A percentile compares a stretch with the other conserved stretches of the same genome.
Conservation (phyloP, 257 asterid genomes). For the Penstemon davidsonii region DNA sequence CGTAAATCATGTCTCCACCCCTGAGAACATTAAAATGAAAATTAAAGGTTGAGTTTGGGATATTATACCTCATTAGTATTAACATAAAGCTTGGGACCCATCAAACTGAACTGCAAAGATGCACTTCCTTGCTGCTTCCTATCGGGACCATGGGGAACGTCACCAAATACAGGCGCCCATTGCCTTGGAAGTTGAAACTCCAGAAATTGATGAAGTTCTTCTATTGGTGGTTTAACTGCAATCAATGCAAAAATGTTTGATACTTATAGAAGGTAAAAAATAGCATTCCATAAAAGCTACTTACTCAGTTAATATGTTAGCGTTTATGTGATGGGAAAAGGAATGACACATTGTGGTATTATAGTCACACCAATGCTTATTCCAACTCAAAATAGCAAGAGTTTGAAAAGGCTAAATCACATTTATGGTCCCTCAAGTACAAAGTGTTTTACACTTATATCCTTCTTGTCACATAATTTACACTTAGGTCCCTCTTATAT, state of each 20-base stretch:
- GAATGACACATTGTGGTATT: conserved; percentile 9
- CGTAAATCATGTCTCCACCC: no score
- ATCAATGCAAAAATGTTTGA: conserved; percentile 17
- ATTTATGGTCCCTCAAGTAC: no score
- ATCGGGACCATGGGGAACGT: conserved; percentile 73
- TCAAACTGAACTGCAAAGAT: conserved; percentile 75
- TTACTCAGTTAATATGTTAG: conserved; percentile 11
- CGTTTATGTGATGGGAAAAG: conserved; percentile 2
- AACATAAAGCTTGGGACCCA: conserved; percentile 83
- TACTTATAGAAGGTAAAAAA: background rate
- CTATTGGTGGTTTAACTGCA: conserved; percentile 83
- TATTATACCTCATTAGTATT: conserved; percentile 57
- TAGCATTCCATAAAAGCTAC: conserved; percentile 15
- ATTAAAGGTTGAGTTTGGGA: background rate
- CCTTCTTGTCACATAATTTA: no score
- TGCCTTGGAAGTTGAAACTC: conserved; percentile 81
- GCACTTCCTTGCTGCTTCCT: conserved; percentile 64
- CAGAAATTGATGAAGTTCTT: conserved; percentile 70
- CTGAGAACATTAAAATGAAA: no score
- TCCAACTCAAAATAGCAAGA: background rate
- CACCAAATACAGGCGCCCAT: conserved; percentile 87
- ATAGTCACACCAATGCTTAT: background rate
- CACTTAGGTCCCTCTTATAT: no score
- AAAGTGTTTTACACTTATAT: no score
- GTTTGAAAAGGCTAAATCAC: no score